A percentile compares a stretch with the other conserved stretches of the same genome.
Conservation (phyloP, 495 filamentous ascomycete species). For the Hyphodiscus hymeniophilus region DNA sequence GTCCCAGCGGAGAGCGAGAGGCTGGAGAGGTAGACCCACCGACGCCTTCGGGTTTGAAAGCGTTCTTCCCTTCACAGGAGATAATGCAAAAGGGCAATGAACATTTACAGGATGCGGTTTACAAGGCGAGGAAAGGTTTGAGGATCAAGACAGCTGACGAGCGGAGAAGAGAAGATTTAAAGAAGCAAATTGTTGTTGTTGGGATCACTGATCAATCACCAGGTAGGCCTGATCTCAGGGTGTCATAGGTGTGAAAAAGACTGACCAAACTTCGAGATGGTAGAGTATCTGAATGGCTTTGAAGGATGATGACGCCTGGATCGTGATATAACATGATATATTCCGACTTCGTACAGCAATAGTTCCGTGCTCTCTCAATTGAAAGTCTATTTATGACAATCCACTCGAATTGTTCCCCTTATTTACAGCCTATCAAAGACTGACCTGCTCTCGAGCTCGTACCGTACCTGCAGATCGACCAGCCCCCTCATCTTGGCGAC, state of each 20-base stretch:
- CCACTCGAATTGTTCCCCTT: not conserved
- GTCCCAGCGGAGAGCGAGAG: not conserved
- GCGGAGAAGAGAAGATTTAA: conserved; percentile 11
- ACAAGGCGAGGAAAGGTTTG: conserved; percentile 4
- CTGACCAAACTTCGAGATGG: not conserved
- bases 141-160: conserved; percentile 3
- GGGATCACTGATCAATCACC: conserved; percentile 13
- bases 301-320: not conserved
- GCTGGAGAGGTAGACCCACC: conserved; percentile 2
- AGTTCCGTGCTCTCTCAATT: not conserved
- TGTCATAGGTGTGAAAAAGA: too few relatives aligned
- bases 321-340: not conserved
- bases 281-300: conserved; percentile 9
- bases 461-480: too few relatives aligned
- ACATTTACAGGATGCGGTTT: conserved; percentile 2
- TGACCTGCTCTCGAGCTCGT: too few relatives aligned
- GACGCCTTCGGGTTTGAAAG: not conserved
- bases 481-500: too few relatives aligned
- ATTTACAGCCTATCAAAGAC: too few relatives aligned
- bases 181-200: conserved; percentile 15
- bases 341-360: not conserved
- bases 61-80: not conserved
- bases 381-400: not conserved
- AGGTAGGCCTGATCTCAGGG: not conserved
- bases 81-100: conserved; percentile 5